Percentiles rank a stretch among this genome's conserved stretches.
phyloP scores from a whole-genome alignment of 768 basidiomycete genomes.

The Rubroboletus pulcherrimus region DNA sequence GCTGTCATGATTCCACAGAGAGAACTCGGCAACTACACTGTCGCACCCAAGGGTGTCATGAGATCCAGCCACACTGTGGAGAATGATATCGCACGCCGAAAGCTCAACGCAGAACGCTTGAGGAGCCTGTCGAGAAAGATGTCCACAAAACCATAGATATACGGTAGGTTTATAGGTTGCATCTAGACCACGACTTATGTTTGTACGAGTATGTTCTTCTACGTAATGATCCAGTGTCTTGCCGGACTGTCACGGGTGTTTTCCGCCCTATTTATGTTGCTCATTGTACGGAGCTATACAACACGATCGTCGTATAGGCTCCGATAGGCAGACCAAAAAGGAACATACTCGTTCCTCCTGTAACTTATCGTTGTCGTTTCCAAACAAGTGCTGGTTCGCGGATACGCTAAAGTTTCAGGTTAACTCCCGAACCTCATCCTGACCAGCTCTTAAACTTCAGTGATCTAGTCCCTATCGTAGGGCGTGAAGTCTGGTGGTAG shows the following conservation, averaged over 20 bases:
- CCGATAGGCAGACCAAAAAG: not conserved
- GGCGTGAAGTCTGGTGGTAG: not conserved
- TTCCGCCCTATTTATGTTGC: not conserved
- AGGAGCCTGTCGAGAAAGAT: slow-evolving; percentile 55
- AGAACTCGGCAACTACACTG: slow-evolving; percentile 71
- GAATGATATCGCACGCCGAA: slow-evolving; percentile 68
- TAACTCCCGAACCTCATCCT: not conserved
- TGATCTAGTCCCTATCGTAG: not conserved
- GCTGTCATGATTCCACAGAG: slow-evolving; percentile 81
- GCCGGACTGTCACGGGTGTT: not conserved
- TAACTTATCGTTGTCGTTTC: not conserved
- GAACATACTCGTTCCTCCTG: not conserved
- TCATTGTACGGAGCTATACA: not conserved
- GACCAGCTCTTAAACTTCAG: not conserved
- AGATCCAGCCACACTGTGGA: slow-evolving; percentile 61
- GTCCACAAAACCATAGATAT: slow-evolving; percentile 24
- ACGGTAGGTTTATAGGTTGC: not conserved
- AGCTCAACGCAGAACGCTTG: slow-evolving; percentile 70
- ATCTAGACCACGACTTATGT: not conserved
- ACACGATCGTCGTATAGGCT: not conserved
- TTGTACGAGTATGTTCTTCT: slow-evolving; percentile 6
- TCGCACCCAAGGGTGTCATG: slow-evolving; percentile 65
- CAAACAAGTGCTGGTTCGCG: not conserved
- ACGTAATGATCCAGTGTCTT: not conserved
- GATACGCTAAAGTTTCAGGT: not conserved